Percentiles rank a stretch among this genome's conserved stretches.
Evolutionary conservation across 169 alveolate genomes (phyloP).

Genomic region (Theileria orientalis): DNA sequence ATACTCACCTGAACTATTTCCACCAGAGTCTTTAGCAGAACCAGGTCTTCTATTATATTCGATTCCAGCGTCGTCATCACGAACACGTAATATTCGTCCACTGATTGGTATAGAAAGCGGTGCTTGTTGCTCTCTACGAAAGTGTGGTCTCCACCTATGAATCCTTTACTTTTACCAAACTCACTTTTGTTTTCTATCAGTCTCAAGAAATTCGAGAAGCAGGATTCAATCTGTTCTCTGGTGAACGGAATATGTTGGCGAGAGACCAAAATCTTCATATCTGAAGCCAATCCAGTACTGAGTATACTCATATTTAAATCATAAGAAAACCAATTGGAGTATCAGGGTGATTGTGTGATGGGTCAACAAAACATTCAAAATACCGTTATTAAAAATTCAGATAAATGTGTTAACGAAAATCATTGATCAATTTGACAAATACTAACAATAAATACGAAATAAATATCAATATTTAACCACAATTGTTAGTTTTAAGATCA

Average conservation of each 20-base stretch:
- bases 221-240: constrained; percentile 47
- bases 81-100: constrained; percentile 75
- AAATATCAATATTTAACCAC: too few species aligned
- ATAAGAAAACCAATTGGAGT: background rate
- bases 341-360: background rate
- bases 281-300: constrained; percentile 65
- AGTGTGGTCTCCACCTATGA: constrained; percentile 69
- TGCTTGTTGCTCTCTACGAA: constrained; percentile 74
- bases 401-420: background rate
- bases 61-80: constrained; percentile 77
- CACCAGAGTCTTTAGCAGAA: constrained; percentile 70
- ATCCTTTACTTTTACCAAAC: background rate
- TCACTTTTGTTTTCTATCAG: constrained; percentile 50
- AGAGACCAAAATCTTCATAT: constrained; percentile 58
- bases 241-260: constrained; percentile 57
- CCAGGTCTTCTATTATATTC: constrained; percentile 73
- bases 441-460: background rate
- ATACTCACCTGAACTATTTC: constrained; percentile 72
- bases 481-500: too few species aligned
- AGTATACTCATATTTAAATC: constrained; percentile 39
- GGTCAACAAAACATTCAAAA: too few species aligned
- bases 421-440: too few species aligned
- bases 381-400: background rate
- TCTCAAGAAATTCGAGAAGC: constrained; percentile 42
- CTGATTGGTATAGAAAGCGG: constrained; percentile 76